phyloP scores from a whole-genome alignment of 441 rosid genomes.

The Raphanus hybrid region DNA sequence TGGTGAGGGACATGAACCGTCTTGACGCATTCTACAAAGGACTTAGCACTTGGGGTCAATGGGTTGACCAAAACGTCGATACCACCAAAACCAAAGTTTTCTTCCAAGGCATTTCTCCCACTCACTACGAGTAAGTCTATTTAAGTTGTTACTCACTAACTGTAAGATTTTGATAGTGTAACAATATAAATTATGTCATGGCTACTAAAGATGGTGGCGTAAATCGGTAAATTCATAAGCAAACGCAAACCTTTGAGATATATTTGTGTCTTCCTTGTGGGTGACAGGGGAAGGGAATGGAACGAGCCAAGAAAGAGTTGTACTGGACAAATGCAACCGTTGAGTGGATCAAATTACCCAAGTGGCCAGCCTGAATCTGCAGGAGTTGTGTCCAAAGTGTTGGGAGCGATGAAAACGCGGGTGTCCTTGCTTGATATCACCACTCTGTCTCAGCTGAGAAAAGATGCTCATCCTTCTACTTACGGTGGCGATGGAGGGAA shows the following conservation, averaged over 20 bases:
- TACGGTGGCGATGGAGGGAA: conserved; percentile 50
- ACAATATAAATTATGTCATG: background rate
- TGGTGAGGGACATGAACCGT: conserved; percentile 62
- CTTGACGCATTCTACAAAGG: conserved; percentile 60
- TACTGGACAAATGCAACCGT: conserved; percentile 52
- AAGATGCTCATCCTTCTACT: conserved; percentile 67
- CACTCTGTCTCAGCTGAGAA: conserved; percentile 62
- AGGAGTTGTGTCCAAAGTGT: conserved; percentile 49
- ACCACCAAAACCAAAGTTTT: conserved; percentile 53
- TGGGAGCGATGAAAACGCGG: conserved; percentile 47
- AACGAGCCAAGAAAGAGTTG: conserved; percentile 55
- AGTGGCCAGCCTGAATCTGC: conserved; percentile 55
- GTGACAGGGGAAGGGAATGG: conserved; percentile 65
- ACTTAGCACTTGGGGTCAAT: conserved; percentile 61
- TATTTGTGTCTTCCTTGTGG: background rate
- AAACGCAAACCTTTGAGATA: background rate
- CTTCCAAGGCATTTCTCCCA: conserved; percentile 80
- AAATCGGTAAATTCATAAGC: background rate
- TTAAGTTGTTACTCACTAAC: background rate
- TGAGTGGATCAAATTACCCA: conserved; percentile 58
- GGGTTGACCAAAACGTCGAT: conserved; percentile 64
- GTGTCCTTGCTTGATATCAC: conserved; percentile 68
- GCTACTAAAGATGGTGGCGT: background rate
- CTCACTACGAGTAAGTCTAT: conserved; percentile 66
- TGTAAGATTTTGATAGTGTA: background rate